phyloP scores from a whole-genome alignment of 495 filamentous ascomycete genomes.

The Lasiosphaeria ovina region DNA sequence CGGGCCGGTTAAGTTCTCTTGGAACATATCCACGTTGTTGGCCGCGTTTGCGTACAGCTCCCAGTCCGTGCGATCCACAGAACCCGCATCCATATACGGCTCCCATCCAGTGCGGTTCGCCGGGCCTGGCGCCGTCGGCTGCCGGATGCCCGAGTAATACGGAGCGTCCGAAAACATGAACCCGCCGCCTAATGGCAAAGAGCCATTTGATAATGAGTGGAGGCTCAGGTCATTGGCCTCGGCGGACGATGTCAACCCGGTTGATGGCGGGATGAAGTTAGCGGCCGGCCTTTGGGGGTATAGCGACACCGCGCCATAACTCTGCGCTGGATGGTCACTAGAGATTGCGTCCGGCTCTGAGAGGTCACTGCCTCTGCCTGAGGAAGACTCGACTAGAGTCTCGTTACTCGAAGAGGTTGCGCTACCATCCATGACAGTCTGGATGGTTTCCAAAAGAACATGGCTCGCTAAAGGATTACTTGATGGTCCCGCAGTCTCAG shows the following conservation, averaged over 20 bases:
- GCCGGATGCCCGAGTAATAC: no score
- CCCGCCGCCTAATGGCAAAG: conserved; percentile 4
- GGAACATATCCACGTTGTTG: conserved; percentile 8
- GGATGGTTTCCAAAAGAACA: background rate
- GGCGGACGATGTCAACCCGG: no score
- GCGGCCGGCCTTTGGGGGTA: no score
- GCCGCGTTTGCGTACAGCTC: background rate
- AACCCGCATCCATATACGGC: background rate
- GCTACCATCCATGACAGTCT: background rate
- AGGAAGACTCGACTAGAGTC: background rate
- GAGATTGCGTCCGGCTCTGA: background rate
- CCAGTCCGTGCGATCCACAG: conserved; percentile 18
- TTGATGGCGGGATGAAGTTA: no score
- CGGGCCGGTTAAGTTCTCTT: conserved; percentile 5
- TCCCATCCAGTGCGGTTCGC: no score
- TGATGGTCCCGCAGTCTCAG: background rate
- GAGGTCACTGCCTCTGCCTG: conserved; percentile 1
- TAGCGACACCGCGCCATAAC: no score
- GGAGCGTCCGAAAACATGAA: no score
- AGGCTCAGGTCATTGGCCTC: background rate
- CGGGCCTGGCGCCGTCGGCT: no score
- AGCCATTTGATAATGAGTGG: conserved; percentile 4
- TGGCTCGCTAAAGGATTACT: background rate
- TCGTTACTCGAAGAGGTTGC: background rate
- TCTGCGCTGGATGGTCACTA: no score